These are phyloP conservation scores for Asterochloris sp. DNA, from an alignment of 139 green algal genomes.

Conservation along the genomic window DNA sequence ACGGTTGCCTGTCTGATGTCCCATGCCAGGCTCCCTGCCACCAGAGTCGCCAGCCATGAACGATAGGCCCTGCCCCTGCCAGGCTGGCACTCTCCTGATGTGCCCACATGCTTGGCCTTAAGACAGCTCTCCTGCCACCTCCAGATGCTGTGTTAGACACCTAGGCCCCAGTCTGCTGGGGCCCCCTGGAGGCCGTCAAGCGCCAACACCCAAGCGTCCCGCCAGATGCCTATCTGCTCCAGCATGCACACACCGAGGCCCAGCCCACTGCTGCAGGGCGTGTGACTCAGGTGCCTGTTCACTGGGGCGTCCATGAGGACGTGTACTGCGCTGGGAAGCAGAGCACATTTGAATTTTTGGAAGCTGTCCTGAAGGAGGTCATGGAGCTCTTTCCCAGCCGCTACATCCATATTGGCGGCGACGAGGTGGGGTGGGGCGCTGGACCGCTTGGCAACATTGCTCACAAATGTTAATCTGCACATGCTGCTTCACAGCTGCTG, in stretches of 20 bases:
- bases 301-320: constrained; percentile 63
- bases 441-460: too few relatives aligned
- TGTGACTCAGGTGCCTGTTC: constrained; percentile 40
- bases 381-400: constrained; percentile 50
- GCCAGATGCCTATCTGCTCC: not conserved
- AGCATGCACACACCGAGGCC: not conserved
- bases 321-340: constrained; percentile 70
- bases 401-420: constrained; percentile 66
- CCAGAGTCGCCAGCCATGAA: too few relatives aligned
- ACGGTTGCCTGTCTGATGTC: too few relatives aligned
- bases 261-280: constrained; percentile 28
- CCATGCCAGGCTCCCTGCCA: too few relatives aligned
- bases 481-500: too few relatives aligned
- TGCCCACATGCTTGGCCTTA: too few relatives aligned
- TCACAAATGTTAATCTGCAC: too few relatives aligned
- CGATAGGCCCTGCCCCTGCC: too few relatives aligned
- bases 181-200: constrained; percentile 1
- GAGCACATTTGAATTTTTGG: constrained; percentile 54
- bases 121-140: too few relatives aligned
- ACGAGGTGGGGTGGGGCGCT: constrained; percentile 31
- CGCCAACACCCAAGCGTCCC: not conserved
- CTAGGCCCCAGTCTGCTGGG: too few relatives aligned
- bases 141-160: too few relatives aligned
- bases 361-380: constrained; percentile 54
- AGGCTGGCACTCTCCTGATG: too few relatives aligned